These are phyloP conservation scores for Aspergillus awamori DNA, from an alignment of 2,329 filamentous ascomycete species.

Conservation along the genomic window DNA sequence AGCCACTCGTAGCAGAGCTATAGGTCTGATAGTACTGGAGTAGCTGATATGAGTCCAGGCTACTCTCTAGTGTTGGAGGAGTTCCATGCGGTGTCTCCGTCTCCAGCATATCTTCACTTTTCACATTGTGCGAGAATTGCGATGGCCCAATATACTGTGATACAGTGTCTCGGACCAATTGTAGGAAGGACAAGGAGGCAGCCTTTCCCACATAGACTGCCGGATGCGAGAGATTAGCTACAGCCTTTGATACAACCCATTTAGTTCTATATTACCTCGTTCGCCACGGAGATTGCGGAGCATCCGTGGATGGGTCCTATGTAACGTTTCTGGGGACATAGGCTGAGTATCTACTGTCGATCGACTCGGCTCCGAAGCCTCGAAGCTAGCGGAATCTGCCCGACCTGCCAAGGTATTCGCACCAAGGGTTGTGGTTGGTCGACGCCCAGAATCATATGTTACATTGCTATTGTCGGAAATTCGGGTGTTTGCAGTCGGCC, in stretches of 20 bases:
- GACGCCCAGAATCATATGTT: constrained; percentile 2
- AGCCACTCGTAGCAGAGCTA: constrained; percentile 44
- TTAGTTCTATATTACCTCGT: constrained; percentile 42
- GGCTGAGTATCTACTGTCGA: constrained; percentile 17
- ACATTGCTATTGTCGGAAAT: neutral
- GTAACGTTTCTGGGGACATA: constrained; percentile 33
- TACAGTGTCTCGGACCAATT: constrained; percentile 53
- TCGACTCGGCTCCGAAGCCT: neutral
- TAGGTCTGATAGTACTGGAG: constrained; percentile 38
- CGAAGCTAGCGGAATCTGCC: constrained; percentile 17
- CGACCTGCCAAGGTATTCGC: neutral
- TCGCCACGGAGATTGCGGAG: constrained; percentile 57
- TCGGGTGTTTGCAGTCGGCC: neutral
- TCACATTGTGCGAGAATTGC: constrained; percentile 56
- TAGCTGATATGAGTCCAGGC: constrained; percentile 33
- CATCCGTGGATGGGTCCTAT: constrained; percentile 46
- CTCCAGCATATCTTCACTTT: constrained; percentile 58
- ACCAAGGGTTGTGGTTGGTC: neutral
- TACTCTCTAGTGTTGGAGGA: constrained; percentile 37
- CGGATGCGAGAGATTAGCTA: neutral
- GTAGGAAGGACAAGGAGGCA: constrained; percentile 57
- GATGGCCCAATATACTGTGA: constrained; percentile 58
- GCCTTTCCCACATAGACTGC: constrained; percentile 38
- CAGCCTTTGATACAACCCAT: constrained; percentile 24
- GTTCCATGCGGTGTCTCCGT: constrained; percentile 44